Evolutionary conservation across 768 basidiomycete species (phyloP).

Genomic region (Boletus pseudo-olivaceus): DNA sequence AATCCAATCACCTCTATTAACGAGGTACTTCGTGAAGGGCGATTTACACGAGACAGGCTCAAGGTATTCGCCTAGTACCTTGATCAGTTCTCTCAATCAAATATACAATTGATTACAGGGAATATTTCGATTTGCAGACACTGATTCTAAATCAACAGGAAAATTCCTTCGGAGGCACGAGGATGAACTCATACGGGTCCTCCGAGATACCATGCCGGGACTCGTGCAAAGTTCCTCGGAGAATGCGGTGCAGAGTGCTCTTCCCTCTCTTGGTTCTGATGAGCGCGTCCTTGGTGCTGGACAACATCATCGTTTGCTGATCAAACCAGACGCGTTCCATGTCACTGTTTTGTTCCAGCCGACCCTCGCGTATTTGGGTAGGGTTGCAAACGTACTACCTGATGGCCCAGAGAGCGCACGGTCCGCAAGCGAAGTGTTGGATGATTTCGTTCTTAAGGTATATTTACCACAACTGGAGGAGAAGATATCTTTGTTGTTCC

Average conservation of each 20-base stretch:
- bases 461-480: constrained; percentile 96
- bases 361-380: constrained; percentile 78
- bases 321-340: constrained; percentile 91
- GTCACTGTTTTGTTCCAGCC: constrained; percentile 94
- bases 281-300: constrained; percentile 70
- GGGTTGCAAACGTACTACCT: constrained; percentile 69
- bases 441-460: constrained; percentile 89
- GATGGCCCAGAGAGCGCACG: constrained; percentile 62
- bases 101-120: constrained; percentile 44
- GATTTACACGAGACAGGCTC: constrained; percentile 69
- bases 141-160: constrained; percentile 68
- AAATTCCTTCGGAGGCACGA: constrained; percentile 74
- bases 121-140: constrained; percentile 90
- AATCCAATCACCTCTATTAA: constrained; percentile 93
- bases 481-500: constrained; percentile 84
- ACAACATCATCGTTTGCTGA: constrained; percentile 80
- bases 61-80: constrained; percentile 50
- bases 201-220: constrained; percentile 92
- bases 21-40: constrained; percentile 85
- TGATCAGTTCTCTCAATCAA: background rate
- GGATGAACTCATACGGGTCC: constrained; percentile 75
- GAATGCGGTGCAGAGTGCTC: constrained; percentile 54
- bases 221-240: constrained; percentile 72
- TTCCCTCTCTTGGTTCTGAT: constrained; percentile 62
- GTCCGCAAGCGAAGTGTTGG: constrained; percentile 70